phyloP scores from a whole-genome alignment of 352 stramenopile genomes.

The Globisporangium acanthophoron region DNA sequence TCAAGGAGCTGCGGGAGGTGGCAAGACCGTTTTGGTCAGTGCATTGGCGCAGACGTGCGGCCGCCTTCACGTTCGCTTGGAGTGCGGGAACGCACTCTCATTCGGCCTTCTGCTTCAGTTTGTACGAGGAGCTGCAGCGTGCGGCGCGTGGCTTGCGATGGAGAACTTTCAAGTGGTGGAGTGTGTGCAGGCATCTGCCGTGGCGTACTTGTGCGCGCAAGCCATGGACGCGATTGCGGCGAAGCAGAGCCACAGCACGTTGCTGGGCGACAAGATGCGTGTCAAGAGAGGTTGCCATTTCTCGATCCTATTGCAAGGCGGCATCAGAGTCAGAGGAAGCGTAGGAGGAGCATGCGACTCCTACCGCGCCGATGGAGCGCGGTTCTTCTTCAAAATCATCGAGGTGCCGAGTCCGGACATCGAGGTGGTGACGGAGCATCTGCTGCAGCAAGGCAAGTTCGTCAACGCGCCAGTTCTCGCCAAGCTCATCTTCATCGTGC shows the following conservation, averaged over 20 bases:
- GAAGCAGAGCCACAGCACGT: conserved; percentile 29
- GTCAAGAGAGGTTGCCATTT: conserved; percentile 49
- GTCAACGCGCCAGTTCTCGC: conserved; percentile 23
- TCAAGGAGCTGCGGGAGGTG: conserved; percentile 23
- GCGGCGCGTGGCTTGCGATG: conserved; percentile 53
- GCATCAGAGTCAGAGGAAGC: not conserved
- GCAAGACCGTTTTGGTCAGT: conserved; percentile 40
- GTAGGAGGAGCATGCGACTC: not conserved
- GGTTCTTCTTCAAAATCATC: conserved; percentile 40
- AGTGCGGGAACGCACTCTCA: conserved; percentile 22
- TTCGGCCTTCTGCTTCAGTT: conserved; percentile 34
- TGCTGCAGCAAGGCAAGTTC: conserved; percentile 32
- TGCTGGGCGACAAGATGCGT: conserved; percentile 36
- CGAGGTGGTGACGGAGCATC: conserved; percentile 34
- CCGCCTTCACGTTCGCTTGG: conserved; percentile 35
- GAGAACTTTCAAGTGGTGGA: conserved; percentile 29
- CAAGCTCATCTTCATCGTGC: conserved; percentile 26
- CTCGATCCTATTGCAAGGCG: conserved; percentile 1
- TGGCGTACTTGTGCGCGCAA: conserved; percentile 39
- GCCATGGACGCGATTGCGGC: conserved; percentile 32
- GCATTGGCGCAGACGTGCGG: conserved; percentile 44
- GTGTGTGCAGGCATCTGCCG: conserved; percentile 11
- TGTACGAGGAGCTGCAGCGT: conserved; percentile 41
- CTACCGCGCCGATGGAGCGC: conserved; percentile 3
- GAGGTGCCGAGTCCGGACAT: conserved; percentile 31